Percentiles rank a stretch among this genome's conserved stretches.
Conservation (phyloP, 306 rosid species). For the Purshia tridentata region DNA sequence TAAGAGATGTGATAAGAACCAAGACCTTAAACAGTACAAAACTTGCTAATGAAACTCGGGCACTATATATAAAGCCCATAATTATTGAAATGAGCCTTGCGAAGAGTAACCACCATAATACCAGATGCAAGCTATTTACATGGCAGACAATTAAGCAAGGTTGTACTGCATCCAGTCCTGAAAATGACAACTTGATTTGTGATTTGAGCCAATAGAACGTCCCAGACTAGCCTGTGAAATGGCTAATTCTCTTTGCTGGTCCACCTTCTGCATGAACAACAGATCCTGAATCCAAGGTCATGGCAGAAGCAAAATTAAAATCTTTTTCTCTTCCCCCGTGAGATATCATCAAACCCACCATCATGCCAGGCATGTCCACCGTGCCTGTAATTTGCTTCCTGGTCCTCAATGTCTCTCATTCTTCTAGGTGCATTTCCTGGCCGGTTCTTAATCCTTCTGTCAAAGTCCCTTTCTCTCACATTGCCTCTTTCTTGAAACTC, state of each 20-base stretch:
- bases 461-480: slow-evolving; percentile 70
- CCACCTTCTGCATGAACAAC: neutral
- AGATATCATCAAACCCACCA: slow-evolving; percentile 60
- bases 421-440: slow-evolving; percentile 64
- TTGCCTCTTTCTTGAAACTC: slow-evolving; percentile 79
- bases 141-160: neutral
- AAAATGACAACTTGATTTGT: neutral
- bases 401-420: slow-evolving; percentile 70
- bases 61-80: slow-evolving; percentile 14
- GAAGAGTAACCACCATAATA: slow-evolving; percentile 5
- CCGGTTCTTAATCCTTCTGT: slow-evolving; percentile 61
- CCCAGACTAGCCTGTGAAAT: slow-evolving; percentile 10
- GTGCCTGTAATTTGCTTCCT: slow-evolving; percentile 64
- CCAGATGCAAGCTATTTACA: slow-evolving; percentile 24
- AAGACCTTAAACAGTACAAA: slow-evolving; percentile 18
- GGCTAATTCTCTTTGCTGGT: slow-evolving; percentile 1
- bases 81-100: neutral
- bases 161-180: slow-evolving; percentile 1
- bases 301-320: slow-evolving; percentile 38
- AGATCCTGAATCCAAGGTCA: slow-evolving; percentile 13
- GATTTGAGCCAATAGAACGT: slow-evolving; percentile 4
- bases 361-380: slow-evolving; percentile 72
- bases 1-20: neutral
- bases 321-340: slow-evolving; percentile 72
- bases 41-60: slow-evolving; percentile 18